phyloP scores from a whole-genome alignment of 768 basidiomycete species.

The Leccinum arenicola region DNA sequence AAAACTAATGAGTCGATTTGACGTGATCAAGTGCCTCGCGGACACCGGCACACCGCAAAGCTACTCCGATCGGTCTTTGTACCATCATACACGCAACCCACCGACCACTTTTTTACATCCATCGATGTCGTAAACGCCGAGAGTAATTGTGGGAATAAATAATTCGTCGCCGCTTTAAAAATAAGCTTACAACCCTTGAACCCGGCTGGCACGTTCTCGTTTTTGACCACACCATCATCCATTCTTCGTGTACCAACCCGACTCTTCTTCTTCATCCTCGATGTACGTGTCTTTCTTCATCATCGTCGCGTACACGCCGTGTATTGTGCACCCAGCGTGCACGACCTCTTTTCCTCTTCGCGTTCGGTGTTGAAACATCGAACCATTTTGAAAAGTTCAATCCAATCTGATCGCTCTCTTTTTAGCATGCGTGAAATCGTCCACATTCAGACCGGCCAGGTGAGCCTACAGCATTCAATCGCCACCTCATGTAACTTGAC shows the following conservation, averaged over 20 bases:
- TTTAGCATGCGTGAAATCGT: conserved; percentile 98
- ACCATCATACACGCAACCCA: too few relatives aligned
- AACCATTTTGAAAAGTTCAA: conserved; percentile 13
- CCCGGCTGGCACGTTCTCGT: conserved; percentile 31
- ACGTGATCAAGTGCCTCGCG: too few relatives aligned
- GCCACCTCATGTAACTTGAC: conserved; percentile 22
- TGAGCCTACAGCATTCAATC: conserved; percentile 33
- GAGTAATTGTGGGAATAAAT: conserved; percentile 16
- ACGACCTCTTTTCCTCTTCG: conserved; percentile 6
- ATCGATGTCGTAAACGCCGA: conserved; percentile 7
- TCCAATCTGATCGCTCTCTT: conserved; percentile 28
- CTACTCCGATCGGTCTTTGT: too few relatives aligned
- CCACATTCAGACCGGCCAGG: conserved; percentile 99
- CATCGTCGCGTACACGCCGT: conserved; percentile 14
- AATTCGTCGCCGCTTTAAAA: conserved; percentile 36
- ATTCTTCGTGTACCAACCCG: conserved; percentile 32
- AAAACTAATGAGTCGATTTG: not conserved
- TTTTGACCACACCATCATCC: conserved; percentile 36
- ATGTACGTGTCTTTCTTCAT: conserved; percentile 31
- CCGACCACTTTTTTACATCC: conserved; percentile 6
- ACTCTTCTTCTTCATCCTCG: conserved; percentile 21
- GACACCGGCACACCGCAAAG: too few relatives aligned
- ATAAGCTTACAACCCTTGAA: conserved; percentile 37
- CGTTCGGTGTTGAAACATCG: conserved; percentile 21
- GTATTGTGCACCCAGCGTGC: not conserved